These are phyloP conservation scores for Solanum tarijense DNA, from an alignment of 257 asterid genomes.

Conservation along the genomic window DNA sequence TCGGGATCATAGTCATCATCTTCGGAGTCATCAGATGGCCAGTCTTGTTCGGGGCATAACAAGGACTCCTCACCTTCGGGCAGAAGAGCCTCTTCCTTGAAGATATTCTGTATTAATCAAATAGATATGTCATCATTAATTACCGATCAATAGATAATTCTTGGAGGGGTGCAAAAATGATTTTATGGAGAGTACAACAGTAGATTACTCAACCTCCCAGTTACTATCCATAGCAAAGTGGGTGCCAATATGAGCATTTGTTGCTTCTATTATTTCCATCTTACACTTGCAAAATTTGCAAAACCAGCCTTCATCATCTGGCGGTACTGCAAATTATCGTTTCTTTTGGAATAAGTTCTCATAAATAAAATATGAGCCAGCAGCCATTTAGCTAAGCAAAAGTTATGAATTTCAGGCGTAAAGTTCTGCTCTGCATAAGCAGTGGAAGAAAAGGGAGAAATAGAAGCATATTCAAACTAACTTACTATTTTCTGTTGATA, in stretches of 20 bases:
- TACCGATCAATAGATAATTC: not conserved
- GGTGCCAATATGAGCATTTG: slow-evolving; percentile 95
- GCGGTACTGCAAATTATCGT: slow-evolving; percentile 63
- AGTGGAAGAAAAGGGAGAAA: not conserved
- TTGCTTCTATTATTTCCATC: slow-evolving; percentile 85
- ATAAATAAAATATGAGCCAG: not conserved
- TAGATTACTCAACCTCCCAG: slow-evolving; percentile 62
- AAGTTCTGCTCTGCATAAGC: not conserved
- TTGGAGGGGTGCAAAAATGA: not conserved
- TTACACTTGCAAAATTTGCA: slow-evolving; percentile 87
- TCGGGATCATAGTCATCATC: slow-evolving; percentile 91
- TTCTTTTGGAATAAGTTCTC: slow-evolving; percentile 14
- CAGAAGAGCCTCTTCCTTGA: slow-evolving; percentile 82
- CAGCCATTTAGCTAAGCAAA: not conserved
- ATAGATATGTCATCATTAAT: slow-evolving; percentile 6
- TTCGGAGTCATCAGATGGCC: slow-evolving; percentile 98
- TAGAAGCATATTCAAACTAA: not conserved
- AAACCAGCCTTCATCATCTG: slow-evolving; percentile 95
- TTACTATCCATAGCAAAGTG: slow-evolving; percentile 61
- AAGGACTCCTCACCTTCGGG: slow-evolving; percentile 53
- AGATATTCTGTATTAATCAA: slow-evolving; percentile 53
- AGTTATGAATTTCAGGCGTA: not conserved
- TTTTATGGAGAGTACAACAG: not conserved
- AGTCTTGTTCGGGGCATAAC: slow-evolving; percentile 52
- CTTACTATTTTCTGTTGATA: slow-evolving; percentile 79